Evolutionary conservation across 768 basidiomycete species (phyloP).

Genomic region (Tricholoma terreum): DNA sequence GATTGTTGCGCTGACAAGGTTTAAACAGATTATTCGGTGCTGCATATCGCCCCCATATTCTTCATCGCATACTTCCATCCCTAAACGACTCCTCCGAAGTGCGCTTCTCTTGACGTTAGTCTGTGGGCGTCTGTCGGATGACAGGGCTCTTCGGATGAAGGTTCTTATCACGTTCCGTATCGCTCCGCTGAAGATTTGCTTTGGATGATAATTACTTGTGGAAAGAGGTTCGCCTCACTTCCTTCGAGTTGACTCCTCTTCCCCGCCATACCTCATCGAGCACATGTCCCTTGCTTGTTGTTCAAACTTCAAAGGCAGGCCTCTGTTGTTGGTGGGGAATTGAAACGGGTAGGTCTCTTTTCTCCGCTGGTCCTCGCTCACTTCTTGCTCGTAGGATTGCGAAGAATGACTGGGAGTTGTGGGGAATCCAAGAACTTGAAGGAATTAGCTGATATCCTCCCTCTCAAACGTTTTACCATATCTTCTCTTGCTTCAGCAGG

Average conservation of each 20-base stretch:
- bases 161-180: neutral
- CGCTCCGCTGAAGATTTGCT: neutral
- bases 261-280: no score
- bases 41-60: neutral
- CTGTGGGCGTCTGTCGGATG: neutral
- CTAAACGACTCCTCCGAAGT: neutral
- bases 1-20: no score
- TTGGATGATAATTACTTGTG: no score
- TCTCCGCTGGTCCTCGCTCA: neutral
- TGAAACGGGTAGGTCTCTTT: neutral
- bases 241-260: no score
- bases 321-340: no score
- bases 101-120: neutral
- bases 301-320: no score
- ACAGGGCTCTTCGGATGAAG: neutral
- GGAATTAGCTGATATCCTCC: no score
- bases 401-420: neutral
- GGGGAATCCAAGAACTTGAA: no score
- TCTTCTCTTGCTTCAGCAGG: neutral
- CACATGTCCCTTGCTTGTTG: neutral
- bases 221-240: no score
- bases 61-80: neutral
- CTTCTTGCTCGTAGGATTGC: neutral
- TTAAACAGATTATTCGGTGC: no score
- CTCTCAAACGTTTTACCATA: neutral